Conservation (phyloP, 192 early-diverging fungal genomes). For the Funneliformis geosporum region DNA sequence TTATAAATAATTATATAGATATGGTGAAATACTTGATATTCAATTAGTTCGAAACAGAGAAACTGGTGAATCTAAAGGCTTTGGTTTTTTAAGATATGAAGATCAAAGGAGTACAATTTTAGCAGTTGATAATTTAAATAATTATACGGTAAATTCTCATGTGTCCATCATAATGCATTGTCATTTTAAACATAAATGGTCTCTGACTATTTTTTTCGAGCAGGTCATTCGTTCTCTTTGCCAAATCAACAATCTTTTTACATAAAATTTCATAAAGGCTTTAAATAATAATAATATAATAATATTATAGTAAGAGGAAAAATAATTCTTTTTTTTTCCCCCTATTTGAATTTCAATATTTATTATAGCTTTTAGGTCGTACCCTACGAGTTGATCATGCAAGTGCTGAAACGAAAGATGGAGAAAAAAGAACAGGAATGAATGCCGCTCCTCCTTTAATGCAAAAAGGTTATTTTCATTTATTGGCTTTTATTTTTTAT, state of each 20-base stretch:
- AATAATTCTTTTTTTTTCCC: slow-evolving; percentile 12
- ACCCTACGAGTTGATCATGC: slow-evolving; percentile 76
- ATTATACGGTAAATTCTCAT: slow-evolving; percentile 51
- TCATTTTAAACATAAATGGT: neutral
- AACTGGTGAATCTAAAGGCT: slow-evolving; percentile 86
- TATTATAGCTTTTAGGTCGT: slow-evolving; percentile 47
- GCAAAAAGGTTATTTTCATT: slow-evolving; percentile 23
- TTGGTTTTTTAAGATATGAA: slow-evolving; percentile 87
- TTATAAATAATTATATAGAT: slow-evolving; percentile 43
- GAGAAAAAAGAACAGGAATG: slow-evolving; percentile 44
- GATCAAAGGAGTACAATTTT: slow-evolving; percentile 89
- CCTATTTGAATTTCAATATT: slow-evolving; percentile 11
- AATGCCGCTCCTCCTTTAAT: slow-evolving; percentile 56
- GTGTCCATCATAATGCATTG: neutral
- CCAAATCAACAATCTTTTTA: neutral
- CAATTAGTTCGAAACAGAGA: slow-evolving; percentile 85
- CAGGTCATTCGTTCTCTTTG: too few relatives aligned
- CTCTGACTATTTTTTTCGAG: neutral
- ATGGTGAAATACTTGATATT: slow-evolving; percentile 89
- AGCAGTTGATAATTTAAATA: slow-evolving; percentile 96
- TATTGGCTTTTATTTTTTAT: neutral
- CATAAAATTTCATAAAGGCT: neutral
- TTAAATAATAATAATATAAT: neutral
- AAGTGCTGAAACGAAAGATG: slow-evolving; percentile 39
- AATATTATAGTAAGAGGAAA: neutral